Conservation (phyloP, 805 yeast species). For the Pichia paraexigua region DNA sequence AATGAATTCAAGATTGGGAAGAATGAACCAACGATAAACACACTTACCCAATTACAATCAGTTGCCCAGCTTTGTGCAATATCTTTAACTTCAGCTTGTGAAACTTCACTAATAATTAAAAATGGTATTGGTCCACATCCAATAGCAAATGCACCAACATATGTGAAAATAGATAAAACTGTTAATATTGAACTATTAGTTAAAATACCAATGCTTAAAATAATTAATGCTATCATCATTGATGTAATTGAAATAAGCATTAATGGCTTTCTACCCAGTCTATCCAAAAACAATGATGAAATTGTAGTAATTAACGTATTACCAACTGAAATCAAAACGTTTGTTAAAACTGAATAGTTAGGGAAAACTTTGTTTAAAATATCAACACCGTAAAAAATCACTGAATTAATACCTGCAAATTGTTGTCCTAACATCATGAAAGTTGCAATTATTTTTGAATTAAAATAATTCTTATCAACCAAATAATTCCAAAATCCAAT, state of each 20-base stretch:
- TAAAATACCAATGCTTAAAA: constrained; percentile 62
- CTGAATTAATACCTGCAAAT: constrained; percentile 86
- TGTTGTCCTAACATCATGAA: constrained; percentile 80
- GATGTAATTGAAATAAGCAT: constrained; percentile 54
- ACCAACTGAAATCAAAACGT: constrained; percentile 65
- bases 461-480: constrained; percentile 40
- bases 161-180: constrained; percentile 56
- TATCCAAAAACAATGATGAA: constrained; percentile 72
- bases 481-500: constrained; percentile 39
- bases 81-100: constrained; percentile 71
- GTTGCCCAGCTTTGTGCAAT: constrained; percentile 92
- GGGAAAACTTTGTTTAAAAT: constrained; percentile 71
- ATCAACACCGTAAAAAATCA: constrained; percentile 87
- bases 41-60: constrained; percentile 83
- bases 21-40: constrained; percentile 69
- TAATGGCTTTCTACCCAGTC: constrained; percentile 65
- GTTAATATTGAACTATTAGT: constrained; percentile 39
- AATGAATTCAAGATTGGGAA: constrained; percentile 65
- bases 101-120: constrained; percentile 78
- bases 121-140: constrained; percentile 97
- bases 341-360: constrained; percentile 57
- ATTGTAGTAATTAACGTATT: constrained; percentile 68
- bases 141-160: constrained; percentile 79
- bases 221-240: constrained; percentile 59
- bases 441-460: constrained; percentile 59